These are phyloP conservation scores for Eragrostis curvula DNA, from an alignment of 176 grass and related monocot genomes.

Conservation along the genomic window DNA sequence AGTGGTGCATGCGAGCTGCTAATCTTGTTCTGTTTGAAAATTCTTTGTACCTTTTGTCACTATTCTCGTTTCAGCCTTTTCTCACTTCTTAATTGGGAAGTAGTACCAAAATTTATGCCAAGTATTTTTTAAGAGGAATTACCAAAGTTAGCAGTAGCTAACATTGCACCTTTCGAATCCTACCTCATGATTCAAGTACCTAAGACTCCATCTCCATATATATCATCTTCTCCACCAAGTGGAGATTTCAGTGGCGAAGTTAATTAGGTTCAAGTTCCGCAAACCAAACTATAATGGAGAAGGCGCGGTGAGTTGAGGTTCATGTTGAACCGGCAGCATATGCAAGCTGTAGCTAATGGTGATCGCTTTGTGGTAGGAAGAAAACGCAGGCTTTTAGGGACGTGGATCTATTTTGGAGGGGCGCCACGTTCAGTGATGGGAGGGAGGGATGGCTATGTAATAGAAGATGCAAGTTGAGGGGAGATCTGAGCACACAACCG, in stretches of 20 bases:
- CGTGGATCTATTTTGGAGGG: too few relatives aligned
- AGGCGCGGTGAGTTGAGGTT: neutral
- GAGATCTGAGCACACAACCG: too few relatives aligned
- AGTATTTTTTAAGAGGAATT: too few relatives aligned
- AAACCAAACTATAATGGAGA: too few relatives aligned
- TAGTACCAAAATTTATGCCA: too few relatives aligned
- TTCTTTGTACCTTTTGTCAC: neutral
- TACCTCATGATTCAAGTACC: neutral
- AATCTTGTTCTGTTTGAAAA: neutral
- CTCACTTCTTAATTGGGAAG: neutral
- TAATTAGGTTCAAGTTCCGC: neutral
- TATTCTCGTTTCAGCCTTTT: neutral
- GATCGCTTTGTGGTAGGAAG: neutral
- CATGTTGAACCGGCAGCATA: neutral
- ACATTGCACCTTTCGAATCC: too few relatives aligned
- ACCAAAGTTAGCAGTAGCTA: too few relatives aligned
- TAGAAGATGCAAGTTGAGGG: too few relatives aligned
- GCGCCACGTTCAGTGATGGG: neutral
- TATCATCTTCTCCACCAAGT: neutral
- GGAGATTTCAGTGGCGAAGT: neutral
- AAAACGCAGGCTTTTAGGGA: neutral
- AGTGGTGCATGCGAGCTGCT: neutral
- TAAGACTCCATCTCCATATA: too few relatives aligned
- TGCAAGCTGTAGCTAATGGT: neutral
- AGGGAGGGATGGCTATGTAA: slow-evolving; percentile 28